Base-by-base conservation (phyloP, 2,329 filamentous ascomycete species). In the Colletotrichum trifolii region DNA sequence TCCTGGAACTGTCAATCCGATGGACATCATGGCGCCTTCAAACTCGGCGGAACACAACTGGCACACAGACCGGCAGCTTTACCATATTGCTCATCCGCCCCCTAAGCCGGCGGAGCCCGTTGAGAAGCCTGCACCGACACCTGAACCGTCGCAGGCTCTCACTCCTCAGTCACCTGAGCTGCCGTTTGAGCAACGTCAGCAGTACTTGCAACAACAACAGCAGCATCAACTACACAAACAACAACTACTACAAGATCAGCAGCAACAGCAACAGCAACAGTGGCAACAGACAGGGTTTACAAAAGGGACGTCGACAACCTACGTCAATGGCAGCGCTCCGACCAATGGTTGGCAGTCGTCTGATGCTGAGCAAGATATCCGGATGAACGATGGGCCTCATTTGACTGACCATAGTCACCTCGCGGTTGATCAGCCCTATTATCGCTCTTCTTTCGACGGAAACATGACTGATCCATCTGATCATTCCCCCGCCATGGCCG, bases 1-100 rank as follows among this genome's bases (percentile, higher is more conserved):
- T 2, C 79, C 80, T 3, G 82, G 81, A 39, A 85, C 83, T 4
- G 82, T 83, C 9, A 85, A 85, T 45, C 83, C 83, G 0, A 84
- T 84, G 79, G 82, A 84, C 53, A 81, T 86, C 36, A 85, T 85
- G 83, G 81, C 78, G 6, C 77, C 78, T 0, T 77, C 75, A 11
- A 79, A 75, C 43, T 69, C 71, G 8, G 71, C 73, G 35, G 78
- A 79, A 65, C 75, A 71, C 35, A 72, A 71, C 34, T 75, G 72
- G 61, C 73, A 71, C 66, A 69, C 75, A 15, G 70, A 77, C 34
- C 75, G 77, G 43, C 75, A 78, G 56, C 72, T 79, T 8, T 72
- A 75, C 60, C 73, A 73, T 53, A 72, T 77, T 25, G 72, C 76
- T 54, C 39, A 62, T 8, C 53, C 58, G n/a, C 47, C 12, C 35